Percentiles rank a stretch among this genome's conserved stretches.
Conservation (phyloP, 2,329 filamentous ascomycete genomes). For the Capronia epimyces region DNA sequence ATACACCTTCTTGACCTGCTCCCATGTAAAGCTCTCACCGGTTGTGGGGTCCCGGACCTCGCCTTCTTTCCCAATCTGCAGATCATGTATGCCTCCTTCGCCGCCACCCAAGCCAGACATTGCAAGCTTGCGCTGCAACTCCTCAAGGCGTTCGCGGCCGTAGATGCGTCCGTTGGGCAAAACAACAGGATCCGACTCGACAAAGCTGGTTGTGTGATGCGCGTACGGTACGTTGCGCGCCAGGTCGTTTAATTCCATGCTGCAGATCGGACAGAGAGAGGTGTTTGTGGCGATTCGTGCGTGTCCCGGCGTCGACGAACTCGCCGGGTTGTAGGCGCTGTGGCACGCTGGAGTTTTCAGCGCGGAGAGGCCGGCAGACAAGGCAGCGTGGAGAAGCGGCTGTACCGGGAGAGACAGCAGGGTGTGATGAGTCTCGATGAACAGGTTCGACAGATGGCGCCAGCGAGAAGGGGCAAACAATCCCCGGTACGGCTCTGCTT, state of each 20-base stretch:
- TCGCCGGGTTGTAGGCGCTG: slow-evolving; percentile 51
- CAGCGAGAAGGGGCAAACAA: slow-evolving; percentile 72
- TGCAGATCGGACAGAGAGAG: slow-evolving; percentile 90
- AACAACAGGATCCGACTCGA: slow-evolving; percentile 79
- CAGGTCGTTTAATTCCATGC: slow-evolving; percentile 86
- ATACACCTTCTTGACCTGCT: slow-evolving; percentile 76
- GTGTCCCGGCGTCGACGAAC: slow-evolving; percentile 49
- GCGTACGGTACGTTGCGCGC: slow-evolving; percentile 87
- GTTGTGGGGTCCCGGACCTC: slow-evolving; percentile 74
- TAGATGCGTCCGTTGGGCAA: slow-evolving; percentile 85
- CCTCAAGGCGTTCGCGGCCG: slow-evolving; percentile 65
- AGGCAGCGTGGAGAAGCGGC: slow-evolving; percentile 82
- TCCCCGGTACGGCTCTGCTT: slow-evolving; percentile 56
- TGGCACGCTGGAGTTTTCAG: slow-evolving; percentile 95
- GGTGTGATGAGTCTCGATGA: slow-evolving; percentile 78
- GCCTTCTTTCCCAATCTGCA: slow-evolving; percentile 38
- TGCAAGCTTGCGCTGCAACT: slow-evolving; percentile 69
- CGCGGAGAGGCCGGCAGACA: slow-evolving; percentile 84
- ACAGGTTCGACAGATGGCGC: slow-evolving; percentile 69
- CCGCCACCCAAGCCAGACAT: slow-evolving; percentile 19
- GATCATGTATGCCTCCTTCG: slow-evolving; percentile 7
- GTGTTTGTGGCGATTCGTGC: slow-evolving; percentile 47
- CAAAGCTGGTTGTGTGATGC: slow-evolving; percentile 87
- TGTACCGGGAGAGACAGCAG: slow-evolving; percentile 76
- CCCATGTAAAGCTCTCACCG: slow-evolving; percentile 58